Evolutionary conservation across 139 green algal species (phyloP), one percentile per base, ranked within the genome.

Genomic region (Chlorella sorokiniana): DNA sequence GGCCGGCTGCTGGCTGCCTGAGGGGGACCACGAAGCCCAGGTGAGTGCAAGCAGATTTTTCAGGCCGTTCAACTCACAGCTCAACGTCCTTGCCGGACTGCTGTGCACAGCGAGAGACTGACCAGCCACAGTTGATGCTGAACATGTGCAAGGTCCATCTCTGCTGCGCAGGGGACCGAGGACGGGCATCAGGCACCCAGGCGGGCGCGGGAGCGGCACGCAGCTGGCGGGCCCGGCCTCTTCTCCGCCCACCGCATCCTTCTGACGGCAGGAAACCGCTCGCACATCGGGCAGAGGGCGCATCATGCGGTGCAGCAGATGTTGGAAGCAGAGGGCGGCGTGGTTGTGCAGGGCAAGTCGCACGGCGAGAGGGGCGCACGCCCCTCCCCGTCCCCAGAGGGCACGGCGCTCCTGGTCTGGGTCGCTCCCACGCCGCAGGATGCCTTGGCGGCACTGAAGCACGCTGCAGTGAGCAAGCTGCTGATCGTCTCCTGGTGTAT

Each of bases 21-120:
- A 90, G 79, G 27, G 33, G 0, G n/a, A 23, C 22, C 87, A 80
- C 44, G 71, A 89, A 63, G 84, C 89, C 1, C 35, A 61, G 75
- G 86, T 59, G 67, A 40, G 78, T 35, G 18, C 8, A 9, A n/a
- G 65, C 65, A 73, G 42, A n/a, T n/a, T n/a, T n/a, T n/a, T n/a
- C n/a, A n/a, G n/a, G n/a, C n/a, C n/a, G n/a, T n/a, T n/a, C n/a
- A n/a, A n/a, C n/a, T n/a, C n/a, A n/a, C n/a, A n/a, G n/a, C n/a
- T n/a, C n/a, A n/a, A n/a, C n/a, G n/a, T n/a, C n/a, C n/a, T n/a
- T n/a, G n/a, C n/a, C n/a, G n/a, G n/a, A n/a, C n/a, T n/a, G n/a
- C n/a, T n/a, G n/a, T n/a, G n/a, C n/a, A n/a, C n/a, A n/a, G n/a
- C n/a, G n/a, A n/a, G n/a, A n/a, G n/a, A n/a, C n/a, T n/a, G n/a